Evolutionary conservation across 176 grass and related monocot species (phyloP).

Genomic region (Oryza officinalis): DNA sequence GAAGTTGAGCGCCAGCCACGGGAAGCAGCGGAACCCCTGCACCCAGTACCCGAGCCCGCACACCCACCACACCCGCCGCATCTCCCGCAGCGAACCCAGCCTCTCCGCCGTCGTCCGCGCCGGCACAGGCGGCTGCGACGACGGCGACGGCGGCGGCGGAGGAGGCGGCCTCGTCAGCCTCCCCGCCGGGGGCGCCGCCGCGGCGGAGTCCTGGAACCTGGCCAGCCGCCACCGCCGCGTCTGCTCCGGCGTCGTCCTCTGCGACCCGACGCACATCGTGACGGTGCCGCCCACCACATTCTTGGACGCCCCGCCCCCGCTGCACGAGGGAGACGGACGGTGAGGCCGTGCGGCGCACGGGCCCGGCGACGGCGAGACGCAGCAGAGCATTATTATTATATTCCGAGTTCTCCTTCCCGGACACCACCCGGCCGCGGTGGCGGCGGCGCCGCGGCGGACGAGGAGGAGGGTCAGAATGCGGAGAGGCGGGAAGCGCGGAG

Average conservation of each 20-base stretch:
- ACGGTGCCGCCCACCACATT: not conserved
- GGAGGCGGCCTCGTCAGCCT: not conserved
- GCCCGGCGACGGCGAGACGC: conserved; percentile 23
- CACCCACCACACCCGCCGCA: conserved; percentile 62
- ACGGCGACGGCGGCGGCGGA: not conserved
- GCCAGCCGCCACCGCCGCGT: not conserved
- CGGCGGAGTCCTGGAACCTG: not conserved
- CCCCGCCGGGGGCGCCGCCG: not conserved
- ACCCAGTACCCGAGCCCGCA: conserved; percentile 87
- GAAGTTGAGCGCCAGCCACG: conserved; percentile 87
- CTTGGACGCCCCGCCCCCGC: not conserved
- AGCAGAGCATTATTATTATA: conserved; percentile 50
- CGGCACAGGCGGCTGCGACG: not conserved
- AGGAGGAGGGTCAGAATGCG: not conserved
- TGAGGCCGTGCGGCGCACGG: not conserved
- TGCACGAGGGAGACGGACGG: not conserved
- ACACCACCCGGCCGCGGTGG: no score
- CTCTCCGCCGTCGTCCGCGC: conserved; percentile 14
- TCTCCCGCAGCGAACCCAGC: conserved; percentile 36
- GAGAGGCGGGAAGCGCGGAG: not conserved
- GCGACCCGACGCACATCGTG: conserved; percentile 4
- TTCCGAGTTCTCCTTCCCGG: no score
- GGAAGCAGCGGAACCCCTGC: conserved; percentile 94
- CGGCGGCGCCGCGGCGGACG: not conserved
- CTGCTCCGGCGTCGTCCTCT: not conserved